Percentiles rank a stretch among this genome's conserved stretches.
These are phyloP conservation scores for Papiliotrema flavescens DNA, from an alignment of 1,284 basidiomycete genomes.

Conservation along the genomic window DNA sequence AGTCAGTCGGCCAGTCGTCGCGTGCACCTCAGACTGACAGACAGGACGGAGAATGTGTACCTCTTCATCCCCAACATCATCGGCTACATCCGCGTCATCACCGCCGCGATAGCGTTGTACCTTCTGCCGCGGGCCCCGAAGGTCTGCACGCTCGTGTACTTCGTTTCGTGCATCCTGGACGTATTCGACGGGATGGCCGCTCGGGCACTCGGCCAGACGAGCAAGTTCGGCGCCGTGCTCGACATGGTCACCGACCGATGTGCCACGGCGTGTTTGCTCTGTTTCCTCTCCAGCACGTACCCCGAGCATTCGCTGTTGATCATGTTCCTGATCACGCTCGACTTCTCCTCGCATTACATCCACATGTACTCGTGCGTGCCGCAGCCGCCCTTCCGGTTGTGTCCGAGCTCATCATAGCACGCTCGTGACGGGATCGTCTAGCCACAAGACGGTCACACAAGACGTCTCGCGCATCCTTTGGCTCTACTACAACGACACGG, in stretches of 20 bases:
- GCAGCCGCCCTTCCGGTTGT: too few relatives aligned
- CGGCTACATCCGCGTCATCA: slow-evolving; percentile 86
- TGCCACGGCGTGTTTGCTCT: slow-evolving; percentile 91
- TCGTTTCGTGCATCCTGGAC: slow-evolving; percentile 89
- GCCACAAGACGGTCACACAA: slow-evolving; percentile 86
- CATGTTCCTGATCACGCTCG: slow-evolving; percentile 93
- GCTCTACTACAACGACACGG: slow-evolving; percentile 90
- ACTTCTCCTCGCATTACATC: slow-evolving; percentile 99
- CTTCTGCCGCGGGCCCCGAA: slow-evolving; percentile 95
- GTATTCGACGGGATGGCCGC: slow-evolving; percentile 94
- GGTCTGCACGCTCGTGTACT: slow-evolving; percentile 85
- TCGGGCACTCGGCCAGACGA: slow-evolving; percentile 81
- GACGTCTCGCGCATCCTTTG: slow-evolving; percentile 89
- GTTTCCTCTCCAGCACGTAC: slow-evolving; percentile 88
- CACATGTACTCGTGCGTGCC: slow-evolving; percentile 93
- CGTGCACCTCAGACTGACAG: slow-evolving; percentile 10
- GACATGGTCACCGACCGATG: slow-evolving; percentile 99
- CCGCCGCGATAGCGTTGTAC: slow-evolving; percentile 84
- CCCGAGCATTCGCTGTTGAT: slow-evolving; percentile 77
- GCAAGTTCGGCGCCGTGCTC: slow-evolving; percentile 94
- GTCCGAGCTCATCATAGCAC: too few relatives aligned
- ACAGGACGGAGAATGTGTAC: slow-evolving; percentile 75
- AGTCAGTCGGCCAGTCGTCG: slow-evolving; percentile 19
- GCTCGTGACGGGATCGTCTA: slow-evolving; percentile 83
- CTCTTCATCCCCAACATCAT: slow-evolving; percentile 97